Evolutionary conservation across 177 flowering plant species (phyloP), one percentile per base, ranked within the genome.

Genomic region (Vitis hybrid): DNA sequence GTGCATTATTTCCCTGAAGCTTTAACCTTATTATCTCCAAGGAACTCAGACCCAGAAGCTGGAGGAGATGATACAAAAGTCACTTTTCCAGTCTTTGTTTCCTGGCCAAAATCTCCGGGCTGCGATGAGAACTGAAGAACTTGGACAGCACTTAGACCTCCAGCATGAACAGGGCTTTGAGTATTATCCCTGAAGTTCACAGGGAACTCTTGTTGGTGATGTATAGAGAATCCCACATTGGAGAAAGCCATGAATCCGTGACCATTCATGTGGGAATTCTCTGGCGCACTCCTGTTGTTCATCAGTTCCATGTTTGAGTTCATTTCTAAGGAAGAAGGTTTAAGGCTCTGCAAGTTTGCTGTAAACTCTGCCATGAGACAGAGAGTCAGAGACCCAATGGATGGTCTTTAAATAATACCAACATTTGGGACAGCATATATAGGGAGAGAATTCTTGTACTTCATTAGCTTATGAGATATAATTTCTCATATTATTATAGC

Each of bases 341-440:
- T 75, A 72, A 73, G 77, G 64, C 59, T 75, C 61, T 73, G 77
- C 55, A 77, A 59, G 32, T 54, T 64, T 59, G 56, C 75, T 50
- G 69, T 32, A 58, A 76, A 76, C 56, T 78, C 78, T 18, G 74
- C 80, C 84, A 81, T 81, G 54, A 18, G 46, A 11, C 17, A 11
- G 54, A 54, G 52, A 61, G 41, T 12, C 49, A 10, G 63, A 56
- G 59, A 52, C 60, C 27, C 59, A 67, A 20, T 1, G 9, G 46
- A 67, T 41, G 66, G 68, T 65, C 58, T 68, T 50, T 54, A 51
- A 68, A 53, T 67, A 77, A 46, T 11, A 24, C 54, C 32, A 70
- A 46, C 15, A 27, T 53, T 35, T 55, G 7, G 18, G 50, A 52
- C 17, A 59, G 53, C 53, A 63, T 30, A 12, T 50, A 52, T 64